Conservation (phyloP, 164 flowering plant genomes). For the Berberis vulgaris region DNA sequence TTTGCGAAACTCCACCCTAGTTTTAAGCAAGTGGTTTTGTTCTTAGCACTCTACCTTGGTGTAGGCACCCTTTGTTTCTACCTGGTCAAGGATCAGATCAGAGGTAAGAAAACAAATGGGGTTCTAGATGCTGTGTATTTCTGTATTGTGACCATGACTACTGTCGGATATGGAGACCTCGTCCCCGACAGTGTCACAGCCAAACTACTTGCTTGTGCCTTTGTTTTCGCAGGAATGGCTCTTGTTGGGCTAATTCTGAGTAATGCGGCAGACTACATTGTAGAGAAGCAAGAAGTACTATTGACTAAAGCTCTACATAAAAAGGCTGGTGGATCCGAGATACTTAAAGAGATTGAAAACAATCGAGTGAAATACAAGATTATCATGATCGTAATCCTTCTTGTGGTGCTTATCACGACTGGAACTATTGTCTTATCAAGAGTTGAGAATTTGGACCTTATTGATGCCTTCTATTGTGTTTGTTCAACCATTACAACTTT, state of each 20-base stretch:
- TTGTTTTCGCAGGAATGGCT: slow-evolving; percentile 80
- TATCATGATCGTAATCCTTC: slow-evolving; percentile 14
- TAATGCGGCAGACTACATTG: slow-evolving; percentile 65
- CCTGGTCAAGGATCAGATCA: slow-evolving; percentile 40
- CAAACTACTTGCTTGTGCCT: slow-evolving; percentile 63
- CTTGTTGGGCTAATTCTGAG: slow-evolving; percentile 56
- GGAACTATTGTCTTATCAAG: slow-evolving; percentile 41
- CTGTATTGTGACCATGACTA: slow-evolving; percentile 89
- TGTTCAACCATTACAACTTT: slow-evolving; percentile 78
- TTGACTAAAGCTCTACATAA: slow-evolving; percentile 48
- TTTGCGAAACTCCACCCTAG: slow-evolving; percentile 35
- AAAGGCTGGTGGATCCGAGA: slow-evolving; percentile 24
- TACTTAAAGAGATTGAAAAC: slow-evolving; percentile 38
- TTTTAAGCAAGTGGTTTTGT: slow-evolving; percentile 26
- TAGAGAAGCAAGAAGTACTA: slow-evolving; percentile 60
- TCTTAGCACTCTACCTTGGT: slow-evolving; percentile 43
- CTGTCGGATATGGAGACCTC: slow-evolving; percentile 89
- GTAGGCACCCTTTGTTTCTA: slow-evolving; percentile 58
- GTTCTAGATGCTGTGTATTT: slow-evolving; percentile 70
- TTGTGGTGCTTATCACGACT: slow-evolving; percentile 32
- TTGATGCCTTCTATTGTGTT: slow-evolving; percentile 81
- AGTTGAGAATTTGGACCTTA: slow-evolving; percentile 38
- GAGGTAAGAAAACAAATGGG: slow-evolving; percentile 62
- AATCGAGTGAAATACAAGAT: slow-evolving; percentile 47
- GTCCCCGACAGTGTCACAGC: slow-evolving; percentile 48